Conservation (phyloP, 495 filamentous ascomycete genomes). For the Tricharina praecox region DNA sequence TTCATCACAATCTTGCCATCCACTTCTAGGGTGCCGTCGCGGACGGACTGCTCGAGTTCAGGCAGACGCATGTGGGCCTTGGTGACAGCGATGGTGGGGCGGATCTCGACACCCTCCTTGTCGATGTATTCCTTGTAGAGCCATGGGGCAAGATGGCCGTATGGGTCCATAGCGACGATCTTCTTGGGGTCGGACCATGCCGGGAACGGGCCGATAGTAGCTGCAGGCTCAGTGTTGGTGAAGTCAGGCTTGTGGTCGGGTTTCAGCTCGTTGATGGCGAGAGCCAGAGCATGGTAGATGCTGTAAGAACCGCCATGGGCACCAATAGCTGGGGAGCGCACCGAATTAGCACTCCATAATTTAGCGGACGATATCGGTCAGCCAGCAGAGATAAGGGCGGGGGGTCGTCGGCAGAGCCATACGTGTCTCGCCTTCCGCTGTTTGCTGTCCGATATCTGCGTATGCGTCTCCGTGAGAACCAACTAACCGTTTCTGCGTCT, state of each 20-base stretch:
- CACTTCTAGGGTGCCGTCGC: conserved; percentile 47
- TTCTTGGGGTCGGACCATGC: conserved; percentile 84
- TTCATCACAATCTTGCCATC: conserved; percentile 89
- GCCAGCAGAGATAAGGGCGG: too few relatives aligned
- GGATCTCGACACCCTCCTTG: conserved; percentile 61
- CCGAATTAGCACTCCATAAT: too few relatives aligned
- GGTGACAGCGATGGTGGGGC: conserved; percentile 88
- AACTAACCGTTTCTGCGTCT: conserved; percentile 67
- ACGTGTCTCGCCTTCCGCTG: too few relatives aligned
- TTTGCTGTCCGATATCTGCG: too few relatives aligned
- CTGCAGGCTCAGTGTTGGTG: conserved; percentile 85
- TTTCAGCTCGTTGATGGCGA: conserved; percentile 77
- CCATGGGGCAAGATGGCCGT: conserved; percentile 78
- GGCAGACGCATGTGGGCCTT: conserved; percentile 93
- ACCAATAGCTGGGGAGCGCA: conserved; percentile 41
- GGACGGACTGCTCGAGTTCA: conserved; percentile 78
- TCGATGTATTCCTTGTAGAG: conserved; percentile 51
- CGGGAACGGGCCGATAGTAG: conserved; percentile 68
- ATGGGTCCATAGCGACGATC: conserved; percentile 95
- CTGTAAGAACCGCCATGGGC: conserved; percentile 96
- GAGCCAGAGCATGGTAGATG: conserved; percentile 85
- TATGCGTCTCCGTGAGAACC: too few relatives aligned
- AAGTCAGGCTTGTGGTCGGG: conserved; percentile 79
- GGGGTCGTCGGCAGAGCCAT: too few relatives aligned
- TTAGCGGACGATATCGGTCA: too few relatives aligned